Percentiles rank a stretch among this genome's conserved stretches.
These are phyloP conservation scores for Eucalyptus grandis DNA, from an alignment of 345 rosid species.

Conservation along the genomic window DNA sequence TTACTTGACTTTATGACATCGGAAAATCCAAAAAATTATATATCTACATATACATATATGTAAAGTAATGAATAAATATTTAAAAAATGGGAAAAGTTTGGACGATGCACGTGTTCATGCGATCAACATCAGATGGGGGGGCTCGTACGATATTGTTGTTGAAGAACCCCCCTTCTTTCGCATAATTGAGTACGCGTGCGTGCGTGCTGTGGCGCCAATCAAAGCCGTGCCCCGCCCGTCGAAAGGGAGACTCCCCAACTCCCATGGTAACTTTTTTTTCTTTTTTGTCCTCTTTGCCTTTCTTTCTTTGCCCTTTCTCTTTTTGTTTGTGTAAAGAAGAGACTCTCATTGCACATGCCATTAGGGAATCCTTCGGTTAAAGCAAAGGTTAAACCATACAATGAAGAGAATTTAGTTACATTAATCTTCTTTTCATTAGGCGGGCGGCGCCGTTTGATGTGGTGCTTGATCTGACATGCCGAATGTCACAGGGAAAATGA, in stretches of 20 bases:
- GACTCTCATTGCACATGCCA: neutral
- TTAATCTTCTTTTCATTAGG: neutral
- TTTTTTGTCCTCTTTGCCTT: neutral
- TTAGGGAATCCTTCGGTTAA: neutral
- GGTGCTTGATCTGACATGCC: neutral
- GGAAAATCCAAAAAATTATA: neutral
- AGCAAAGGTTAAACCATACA: neutral
- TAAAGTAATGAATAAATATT: neutral
- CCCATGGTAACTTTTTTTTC: neutral
- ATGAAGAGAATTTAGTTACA: neutral
- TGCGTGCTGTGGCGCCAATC: neutral
- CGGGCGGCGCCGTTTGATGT: neutral
- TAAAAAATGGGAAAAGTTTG: neutral
- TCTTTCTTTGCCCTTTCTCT: neutral
- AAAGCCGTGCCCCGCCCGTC: neutral
- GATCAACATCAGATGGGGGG: neutral
- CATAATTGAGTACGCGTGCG: neutral
- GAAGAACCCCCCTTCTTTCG: neutral
- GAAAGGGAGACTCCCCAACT: neutral
- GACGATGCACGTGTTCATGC: neutral
- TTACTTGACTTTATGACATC: neutral
- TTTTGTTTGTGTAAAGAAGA: neutral
- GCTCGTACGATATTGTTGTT: neutral
- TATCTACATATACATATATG: neutral
- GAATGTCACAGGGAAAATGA: fast-evolving